Evolutionary conservation across 2,329 filamentous ascomycete species (phyloP).

Genomic region (Mycocentrospora acerina): DNA sequence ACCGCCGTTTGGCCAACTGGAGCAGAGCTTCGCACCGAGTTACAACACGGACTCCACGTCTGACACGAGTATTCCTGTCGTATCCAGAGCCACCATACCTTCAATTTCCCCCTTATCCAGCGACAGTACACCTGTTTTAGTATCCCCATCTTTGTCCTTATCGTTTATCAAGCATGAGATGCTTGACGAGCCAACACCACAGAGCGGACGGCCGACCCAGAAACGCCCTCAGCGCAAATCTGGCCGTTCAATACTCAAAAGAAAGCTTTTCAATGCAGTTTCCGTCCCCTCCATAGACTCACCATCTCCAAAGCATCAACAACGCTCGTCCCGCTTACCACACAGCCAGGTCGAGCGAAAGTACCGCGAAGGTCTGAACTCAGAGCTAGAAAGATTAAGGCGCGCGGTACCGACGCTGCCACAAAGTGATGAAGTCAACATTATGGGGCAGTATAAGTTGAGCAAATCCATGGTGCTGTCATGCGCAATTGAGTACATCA

Average conservation of each 20-base stretch:
- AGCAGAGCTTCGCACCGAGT: constrained; percentile 18
- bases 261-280: constrained; percentile 21
- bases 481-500: constrained; percentile 38
- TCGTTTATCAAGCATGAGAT: constrained; percentile 34
- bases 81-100: too few relatives aligned
- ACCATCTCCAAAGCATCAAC: too few relatives aligned
- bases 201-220: too few relatives aligned
- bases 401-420: constrained; percentile 32
- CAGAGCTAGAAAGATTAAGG: constrained; percentile 31
- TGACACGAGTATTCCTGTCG: too few relatives aligned
- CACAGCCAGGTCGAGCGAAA: constrained; percentile 38
- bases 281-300: constrained; percentile 15
- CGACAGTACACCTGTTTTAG: constrained; percentile 27
- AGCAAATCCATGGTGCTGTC: constrained; percentile 38
- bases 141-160: constrained; percentile 28
- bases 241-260: constrained; percentile 33
- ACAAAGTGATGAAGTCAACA: constrained; percentile 26
- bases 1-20: constrained; percentile 24
- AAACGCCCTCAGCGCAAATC: constrained; percentile 33
- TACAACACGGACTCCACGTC: too few relatives aligned
- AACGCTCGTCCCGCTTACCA: too few relatives aligned
- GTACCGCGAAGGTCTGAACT: constrained; percentile 33
- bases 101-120: constrained; percentile 39
- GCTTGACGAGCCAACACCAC: constrained; percentile 23
- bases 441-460: constrained; percentile 32